Evolutionary conservation across 441 rosid species (phyloP), one percentile per base, ranked within the genome.

Genomic region (Gossypium gossypioides): DNA sequence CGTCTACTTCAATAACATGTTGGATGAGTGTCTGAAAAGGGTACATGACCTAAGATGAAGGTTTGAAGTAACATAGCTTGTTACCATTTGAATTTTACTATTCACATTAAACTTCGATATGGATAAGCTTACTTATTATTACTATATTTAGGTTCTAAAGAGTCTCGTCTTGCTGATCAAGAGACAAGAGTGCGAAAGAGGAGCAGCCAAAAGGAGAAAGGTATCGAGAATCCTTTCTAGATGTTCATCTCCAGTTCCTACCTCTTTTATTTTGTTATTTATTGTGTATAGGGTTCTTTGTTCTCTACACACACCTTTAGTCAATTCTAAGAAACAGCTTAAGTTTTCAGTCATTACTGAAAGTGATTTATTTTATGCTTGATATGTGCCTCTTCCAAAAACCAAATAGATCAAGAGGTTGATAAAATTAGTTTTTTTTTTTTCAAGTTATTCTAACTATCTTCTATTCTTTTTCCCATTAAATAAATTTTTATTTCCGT

Each of bases 191-290:
- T 80, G 68, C 69, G 82, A 75, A 69, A 74, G 79, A 75, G 79
- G 77, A 77, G 77, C 80, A 70, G 60, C 61, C 59, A 86, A 80
- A 83, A 89, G 83, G 79, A 88, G 90, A 84, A 91, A 90, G 97
- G 98, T 93, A 86, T 52, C 46, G 29, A 44, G 71, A 34, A 12
- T 27, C 48, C 46, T 66, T 3, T 73, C 72, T 60, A 56, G 27
- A 32, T 6, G 42, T 57, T 74, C 52, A 50, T 25, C 19, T 72
- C 37, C 48, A 29, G 27, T 68, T 55, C 44, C 21, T 21, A 59
- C 19, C 48, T 54, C 24, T 4, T 63, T 9, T 8, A 50, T 50
- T 57, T 34, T 52, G 19, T 25, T 13, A n/a, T 4, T 24, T 42
- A 3, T 46, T 37, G 42, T 37, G 42, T 37, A 37, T 7, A 37